Percentiles rank a stretch among this genome's conserved stretches.
phyloP scores from a whole-genome alignment of 78 protist species.

The Chrysochromulina tobinii region DNA sequence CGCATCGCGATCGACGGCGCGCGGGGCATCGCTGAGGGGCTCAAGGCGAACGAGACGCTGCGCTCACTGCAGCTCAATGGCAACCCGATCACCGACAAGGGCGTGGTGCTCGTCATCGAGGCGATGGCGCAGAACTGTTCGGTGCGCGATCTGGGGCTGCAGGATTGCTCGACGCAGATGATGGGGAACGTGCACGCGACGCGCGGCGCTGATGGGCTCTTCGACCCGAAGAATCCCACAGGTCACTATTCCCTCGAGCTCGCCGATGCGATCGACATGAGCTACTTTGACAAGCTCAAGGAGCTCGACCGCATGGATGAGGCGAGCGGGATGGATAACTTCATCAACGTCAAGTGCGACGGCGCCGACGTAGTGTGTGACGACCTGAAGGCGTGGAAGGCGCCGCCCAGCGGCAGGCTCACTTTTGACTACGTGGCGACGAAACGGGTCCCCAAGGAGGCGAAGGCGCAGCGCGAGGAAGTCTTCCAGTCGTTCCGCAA shows the following conservation, averaged over 20 bases:
- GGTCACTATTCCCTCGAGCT: background rate
- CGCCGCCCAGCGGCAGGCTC: background rate
- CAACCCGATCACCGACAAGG: background rate
- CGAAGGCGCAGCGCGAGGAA: background rate
- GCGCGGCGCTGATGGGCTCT: background rate
- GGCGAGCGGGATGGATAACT: background rate
- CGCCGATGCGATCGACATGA: background rate
- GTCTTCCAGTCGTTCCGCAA: background rate
- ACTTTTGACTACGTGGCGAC: background rate
- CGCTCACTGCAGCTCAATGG: conserved; percentile 23
- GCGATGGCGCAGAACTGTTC: background rate
- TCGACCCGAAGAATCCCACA: conserved; percentile 1
- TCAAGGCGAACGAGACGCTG: background rate
- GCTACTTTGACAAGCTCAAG: too few species aligned
- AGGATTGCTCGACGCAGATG: background rate
- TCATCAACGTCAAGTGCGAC: background rate
- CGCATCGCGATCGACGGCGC: background rate
- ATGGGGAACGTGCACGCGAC: background rate
- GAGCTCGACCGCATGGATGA: background rate
- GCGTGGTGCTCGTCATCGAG: background rate
- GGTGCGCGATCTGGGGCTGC: background rate
- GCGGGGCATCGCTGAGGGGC: background rate
- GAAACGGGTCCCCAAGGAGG: background rate
- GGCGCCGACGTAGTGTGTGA: background rate
- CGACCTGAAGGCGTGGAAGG: background rate